A percentile compares a stretch with the other conserved stretches of the same genome.
phyloP scores from a whole-genome alignment of 2,329 filamentous ascomycete species.

The Aspergillus sp. region DNA sequence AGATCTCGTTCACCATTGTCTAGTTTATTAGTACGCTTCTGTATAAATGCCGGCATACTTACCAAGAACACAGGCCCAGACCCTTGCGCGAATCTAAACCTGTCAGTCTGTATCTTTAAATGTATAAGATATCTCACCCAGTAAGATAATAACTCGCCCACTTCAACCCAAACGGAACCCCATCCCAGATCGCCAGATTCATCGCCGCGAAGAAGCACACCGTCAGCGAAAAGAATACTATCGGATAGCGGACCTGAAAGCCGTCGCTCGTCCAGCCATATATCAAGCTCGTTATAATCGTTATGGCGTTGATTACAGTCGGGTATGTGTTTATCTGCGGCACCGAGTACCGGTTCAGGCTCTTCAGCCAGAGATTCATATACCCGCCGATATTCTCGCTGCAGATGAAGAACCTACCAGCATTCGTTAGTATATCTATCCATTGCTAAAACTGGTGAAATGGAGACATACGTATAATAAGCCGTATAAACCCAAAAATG shows the following conservation, averaged over 20 bases:
- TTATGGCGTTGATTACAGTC: neutral
- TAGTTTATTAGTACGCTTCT: neutral
- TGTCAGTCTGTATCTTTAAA: too few relatives aligned
- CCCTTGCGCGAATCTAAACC: neutral
- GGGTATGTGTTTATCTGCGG: conserved; percentile 1
- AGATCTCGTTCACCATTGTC: conserved; percentile 4
- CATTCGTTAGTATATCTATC: neutral
- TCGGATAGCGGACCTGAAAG: neutral
- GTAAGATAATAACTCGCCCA: conserved; percentile 5
- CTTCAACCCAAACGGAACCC: neutral
- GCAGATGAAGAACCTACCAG: neutral
- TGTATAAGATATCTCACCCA: neutral
- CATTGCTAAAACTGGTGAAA: too few relatives aligned
- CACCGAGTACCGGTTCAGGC: neutral
- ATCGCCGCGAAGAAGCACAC: conserved; percentile 6
- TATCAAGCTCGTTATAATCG: neutral
- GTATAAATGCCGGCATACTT: neutral
- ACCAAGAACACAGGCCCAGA: conserved; percentile 1
- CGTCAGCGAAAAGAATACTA: conserved; percentile 1
- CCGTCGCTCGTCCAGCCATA: conserved; percentile 2
- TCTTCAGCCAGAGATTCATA: conserved; percentile 3
- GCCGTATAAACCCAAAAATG: conserved; percentile 1
- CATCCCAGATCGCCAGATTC: conserved; percentile 4
- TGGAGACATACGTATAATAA: neutral
- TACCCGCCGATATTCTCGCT: conserved; percentile 3